Base-by-base conservation (phyloP, 2,329 filamentous ascomycete species). In the Dactylellina cionopaga region DNA sequence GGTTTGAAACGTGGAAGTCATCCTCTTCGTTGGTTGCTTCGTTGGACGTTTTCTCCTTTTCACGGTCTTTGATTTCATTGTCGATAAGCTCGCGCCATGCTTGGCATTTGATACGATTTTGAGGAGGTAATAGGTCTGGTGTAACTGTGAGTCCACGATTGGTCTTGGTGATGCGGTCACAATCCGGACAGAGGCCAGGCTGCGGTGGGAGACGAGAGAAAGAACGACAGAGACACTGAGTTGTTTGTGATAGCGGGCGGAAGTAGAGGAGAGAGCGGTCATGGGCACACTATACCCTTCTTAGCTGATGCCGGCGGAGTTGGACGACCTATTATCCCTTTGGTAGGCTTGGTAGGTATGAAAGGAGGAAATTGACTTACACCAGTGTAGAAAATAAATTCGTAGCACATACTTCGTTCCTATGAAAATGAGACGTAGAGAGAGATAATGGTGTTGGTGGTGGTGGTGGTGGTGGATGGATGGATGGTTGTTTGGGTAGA, bases 321-420 rank as follows among this genome's bases (percentile, higher is more conserved):
- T 27, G 17, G 41, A 37, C 13, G 51, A 43, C 19, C 47, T 11
- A 15, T 56, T 27, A 49, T 22, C n/a, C n/a, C n/a, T 35, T 17
- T 17, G 6, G 9, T 54, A 19, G 15, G 39, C 2, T 41, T 2
- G 15, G 19, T 27, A 35, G 29, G 3, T 29, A 6, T 17, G 22
- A 43, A 19, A 11, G 2, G 25, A 24, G 43, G 29, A 31, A 17
- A 22, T 5, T n/a, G n/a, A 43, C 66, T 24, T 51, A 71, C 66
- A 5, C 66, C 66, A 6, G 49, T 37, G 17, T 71, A 52, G 25
- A 63, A 58, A 7, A 59, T 33, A 22, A 71, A 71, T 13, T 64
- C 41, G 55, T 71, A 71, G 58, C 66, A 71, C 66, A 71, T 71
- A n/a, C n/a, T n/a, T n/a, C n/a, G n/a, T n/a, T n/a, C n/a, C n/a